Conservation (phyloP, 805 yeast species). For the Candida takata region DNA sequence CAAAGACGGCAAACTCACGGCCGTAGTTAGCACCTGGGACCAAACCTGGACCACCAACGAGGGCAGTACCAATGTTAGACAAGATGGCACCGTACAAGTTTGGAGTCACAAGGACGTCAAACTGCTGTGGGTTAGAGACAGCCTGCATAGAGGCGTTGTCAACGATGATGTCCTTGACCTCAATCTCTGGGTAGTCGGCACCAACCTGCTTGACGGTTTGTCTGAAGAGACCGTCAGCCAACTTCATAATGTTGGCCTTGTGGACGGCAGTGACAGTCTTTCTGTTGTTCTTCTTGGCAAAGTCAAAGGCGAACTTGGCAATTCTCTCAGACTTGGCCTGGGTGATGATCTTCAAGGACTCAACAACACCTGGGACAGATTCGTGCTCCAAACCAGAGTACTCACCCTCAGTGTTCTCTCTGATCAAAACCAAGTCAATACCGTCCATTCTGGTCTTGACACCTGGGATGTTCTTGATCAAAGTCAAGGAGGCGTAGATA, state of each 20-base stretch:
- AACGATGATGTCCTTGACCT: constrained; percentile 88
- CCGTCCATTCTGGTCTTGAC: constrained; percentile 83
- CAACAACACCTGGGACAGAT: constrained; percentile 96
- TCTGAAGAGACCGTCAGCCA: constrained; percentile 97
- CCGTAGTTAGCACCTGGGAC: constrained; percentile 99
- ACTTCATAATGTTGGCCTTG: constrained; percentile 98
- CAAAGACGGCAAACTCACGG: constrained; percentile 95
- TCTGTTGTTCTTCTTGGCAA: constrained; percentile 88
- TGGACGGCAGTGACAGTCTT: constrained; percentile 92
- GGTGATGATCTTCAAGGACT: constrained; percentile 91
- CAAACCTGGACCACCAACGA: constrained; percentile 96
- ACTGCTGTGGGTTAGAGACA: constrained; percentile 95
- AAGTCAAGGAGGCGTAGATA: constrained; percentile 90
- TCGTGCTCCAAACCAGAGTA: constrained; percentile 98
- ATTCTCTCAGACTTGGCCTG: constrained; percentile 93
- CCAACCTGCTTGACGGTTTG: constrained; percentile 85
- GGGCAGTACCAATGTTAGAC: constrained; percentile 96
- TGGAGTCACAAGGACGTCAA: constrained; percentile 96
- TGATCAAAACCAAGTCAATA: constrained; percentile 87
- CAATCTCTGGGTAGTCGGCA: constrained; percentile 74
- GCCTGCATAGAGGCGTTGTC: constrained; percentile 99
- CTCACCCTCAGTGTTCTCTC: constrained; percentile 99
- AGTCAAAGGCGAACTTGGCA: constrained; percentile 95
- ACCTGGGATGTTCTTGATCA: constrained; percentile 91
- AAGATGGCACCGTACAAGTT: constrained; percentile 96